Conservation (phyloP, 2,329 filamentous ascomycete genomes). For the Davidsoniella eucalypti region DNA sequence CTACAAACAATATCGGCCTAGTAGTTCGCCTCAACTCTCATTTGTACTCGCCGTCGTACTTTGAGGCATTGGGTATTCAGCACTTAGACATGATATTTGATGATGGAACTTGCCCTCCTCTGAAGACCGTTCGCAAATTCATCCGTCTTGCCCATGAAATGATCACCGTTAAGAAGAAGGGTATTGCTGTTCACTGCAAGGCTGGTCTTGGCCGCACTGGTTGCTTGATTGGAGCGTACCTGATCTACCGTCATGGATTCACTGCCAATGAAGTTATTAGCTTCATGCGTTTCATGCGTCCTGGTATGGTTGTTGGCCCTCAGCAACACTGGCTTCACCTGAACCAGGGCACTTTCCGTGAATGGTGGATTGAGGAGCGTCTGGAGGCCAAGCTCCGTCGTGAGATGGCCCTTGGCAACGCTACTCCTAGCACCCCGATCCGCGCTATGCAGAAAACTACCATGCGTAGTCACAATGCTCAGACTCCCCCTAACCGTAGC, state of each 20-base stretch:
- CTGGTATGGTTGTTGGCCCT: slow-evolving; percentile 95
- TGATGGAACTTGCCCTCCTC: slow-evolving; percentile 84
- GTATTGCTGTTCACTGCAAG: slow-evolving; percentile 96
- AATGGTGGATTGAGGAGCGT: slow-evolving; percentile 93
- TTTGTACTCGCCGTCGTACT: slow-evolving; percentile 92
- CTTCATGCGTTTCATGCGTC: slow-evolving; percentile 98
- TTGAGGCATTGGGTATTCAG: slow-evolving; percentile 84
- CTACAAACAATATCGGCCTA: slow-evolving; percentile 72
- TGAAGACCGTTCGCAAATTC: slow-evolving; percentile 83
- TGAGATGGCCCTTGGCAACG: slow-evolving; percentile 35
- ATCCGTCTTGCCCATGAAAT: slow-evolving; percentile 89
- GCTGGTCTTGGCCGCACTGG: slow-evolving; percentile 89
- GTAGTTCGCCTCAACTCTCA: slow-evolving; percentile 92
- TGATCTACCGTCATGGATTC: slow-evolving; percentile 94
- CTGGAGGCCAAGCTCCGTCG: slow-evolving; percentile 50
- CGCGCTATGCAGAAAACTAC: slow-evolving; percentile 44
- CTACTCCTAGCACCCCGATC: slow-evolving; percentile 41
- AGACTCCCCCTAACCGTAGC: slow-evolving; percentile 70
- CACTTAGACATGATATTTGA: slow-evolving; percentile 99
- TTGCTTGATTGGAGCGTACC: slow-evolving; percentile 89
- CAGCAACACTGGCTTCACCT: slow-evolving; percentile 98
- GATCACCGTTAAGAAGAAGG: slow-evolving; percentile 79
- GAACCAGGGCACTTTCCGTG: slow-evolving; percentile 91
- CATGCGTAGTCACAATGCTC: slow-evolving; percentile 48
- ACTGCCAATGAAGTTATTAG: slow-evolving; percentile 95